Evolutionary conservation across 768 basidiomycete genomes (phyloP), one percentile per base, ranked within the genome.

Genomic region (Rickenella mellea): DNA sequence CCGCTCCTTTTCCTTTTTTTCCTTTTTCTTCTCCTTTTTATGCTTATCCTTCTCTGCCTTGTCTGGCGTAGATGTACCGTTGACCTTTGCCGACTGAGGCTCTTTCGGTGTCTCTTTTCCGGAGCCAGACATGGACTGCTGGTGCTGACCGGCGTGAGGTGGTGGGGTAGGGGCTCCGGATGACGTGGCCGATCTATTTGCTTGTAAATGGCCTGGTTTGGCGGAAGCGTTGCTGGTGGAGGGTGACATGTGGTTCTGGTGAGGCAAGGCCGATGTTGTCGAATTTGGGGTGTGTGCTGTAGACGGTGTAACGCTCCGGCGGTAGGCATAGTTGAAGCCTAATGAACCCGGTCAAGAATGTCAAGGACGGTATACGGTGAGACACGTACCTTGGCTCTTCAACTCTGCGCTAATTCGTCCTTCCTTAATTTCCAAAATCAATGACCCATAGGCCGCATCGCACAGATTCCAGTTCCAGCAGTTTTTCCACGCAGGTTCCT

Each of bases 381-480:
- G 43, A 11, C 25, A 60, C 69, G 42, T 40, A 85, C 92, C 94
- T 70, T 93, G 88, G 52, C 84, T 88, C 64, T 84, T 93, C 47
- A 93, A 71, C 57, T 98, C 93, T 0, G 84, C 83, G 44, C 88
- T 92, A 35, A 99, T 78, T 38, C 93, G 71, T 6, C 94, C 92
- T 45, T 98, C 93, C 52, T 84, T 84, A 52, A 98, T 66, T 51
- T 96, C 91, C 33, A 99, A 66, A 1, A 96, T 67, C 26, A 99
- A 71, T 9, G 79, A 80, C 1, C 96, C 94, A 47, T 83, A 96
- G 2, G 91, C 87, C 5, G 94, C 94, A 52, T 99, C 96, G 49
- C 92, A 92, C 31, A 98, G 65, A 55, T 97, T 94, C 94, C 94
- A 96, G 58, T 96, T 91, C 94, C 94, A 97, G 58, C 89, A 91